phyloP scores from a whole-genome alignment of 768 basidiomycete species.

The Leccinum longicurvipes region DNA sequence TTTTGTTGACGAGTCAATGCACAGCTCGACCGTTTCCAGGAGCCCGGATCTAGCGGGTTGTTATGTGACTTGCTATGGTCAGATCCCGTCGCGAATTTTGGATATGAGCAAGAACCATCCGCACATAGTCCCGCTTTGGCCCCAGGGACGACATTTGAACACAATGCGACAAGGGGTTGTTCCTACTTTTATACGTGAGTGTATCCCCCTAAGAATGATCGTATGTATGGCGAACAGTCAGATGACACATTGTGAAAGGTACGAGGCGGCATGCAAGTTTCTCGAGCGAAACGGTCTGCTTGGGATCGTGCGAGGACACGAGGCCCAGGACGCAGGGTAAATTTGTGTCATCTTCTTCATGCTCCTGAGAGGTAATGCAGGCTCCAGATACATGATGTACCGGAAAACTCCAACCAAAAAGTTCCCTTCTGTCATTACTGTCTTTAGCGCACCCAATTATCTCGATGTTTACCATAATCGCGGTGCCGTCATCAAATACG shows the following conservation, averaged over 20 bases:
- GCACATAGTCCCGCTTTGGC: conserved; percentile 51
- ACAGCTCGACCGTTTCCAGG: conserved; percentile 88
- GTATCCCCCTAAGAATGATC: not conserved
- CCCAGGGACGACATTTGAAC: conserved; percentile 60
- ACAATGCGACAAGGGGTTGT: conserved; percentile 87
- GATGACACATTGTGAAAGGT: conserved; percentile 38
- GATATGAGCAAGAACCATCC: conserved; percentile 65
- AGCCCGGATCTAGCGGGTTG: conserved; percentile 88
- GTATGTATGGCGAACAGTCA: conserved; percentile 1
- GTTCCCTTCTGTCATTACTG: conserved; percentile 96
- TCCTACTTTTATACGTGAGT: conserved; percentile 90
- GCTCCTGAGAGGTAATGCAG: not conserved
- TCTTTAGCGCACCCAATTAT: conserved; percentile 97
- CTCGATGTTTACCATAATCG: conserved; percentile 97
- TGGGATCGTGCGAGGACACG: conserved; percentile 93
- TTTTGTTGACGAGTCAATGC: conserved; percentile 8
- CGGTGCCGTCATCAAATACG: conserved; percentile 95
- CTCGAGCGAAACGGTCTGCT: conserved; percentile 87
- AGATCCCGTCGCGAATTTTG: conserved; percentile 88
- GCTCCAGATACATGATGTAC: conserved; percentile 82
- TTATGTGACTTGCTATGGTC: conserved; percentile 97
- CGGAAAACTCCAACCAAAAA: conserved; percentile 92
- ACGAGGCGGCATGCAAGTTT: conserved; percentile 93
- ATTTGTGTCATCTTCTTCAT: conserved; percentile 17
- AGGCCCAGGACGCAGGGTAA: conserved; percentile 96